Conservation (phyloP, 108 stramenopile species). For the Ochromonas danica region DNA sequence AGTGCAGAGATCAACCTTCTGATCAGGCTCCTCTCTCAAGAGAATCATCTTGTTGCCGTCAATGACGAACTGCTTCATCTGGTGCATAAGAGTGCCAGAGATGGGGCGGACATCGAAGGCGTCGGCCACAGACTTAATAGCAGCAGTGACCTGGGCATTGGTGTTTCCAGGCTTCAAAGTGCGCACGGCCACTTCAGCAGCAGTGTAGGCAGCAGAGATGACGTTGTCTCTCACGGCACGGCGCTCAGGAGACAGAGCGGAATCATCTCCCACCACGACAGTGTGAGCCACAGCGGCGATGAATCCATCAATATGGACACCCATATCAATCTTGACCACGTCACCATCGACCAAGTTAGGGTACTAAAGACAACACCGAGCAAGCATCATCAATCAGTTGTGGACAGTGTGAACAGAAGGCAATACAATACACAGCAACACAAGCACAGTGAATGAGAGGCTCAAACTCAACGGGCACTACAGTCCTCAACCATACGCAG, state of each 20-base stretch:
- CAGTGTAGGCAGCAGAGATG: slow-evolving; percentile 89
- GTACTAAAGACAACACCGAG: slow-evolving; percentile 24
- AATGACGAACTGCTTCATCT: slow-evolving; percentile 95
- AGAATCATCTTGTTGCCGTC: slow-evolving; percentile 93
- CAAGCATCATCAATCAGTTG: background rate
- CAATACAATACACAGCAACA: background rate
- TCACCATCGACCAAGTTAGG: slow-evolving; percentile 78
- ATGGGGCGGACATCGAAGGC: slow-evolving; percentile 89
- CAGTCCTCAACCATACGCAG: background rate
- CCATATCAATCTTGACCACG: slow-evolving; percentile 95
- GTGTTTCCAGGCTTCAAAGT: slow-evolving; percentile 65
- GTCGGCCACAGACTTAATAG: slow-evolving; percentile 82
- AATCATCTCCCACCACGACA: slow-evolving; percentile 61
- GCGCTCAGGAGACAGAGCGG: slow-evolving; percentile 57
- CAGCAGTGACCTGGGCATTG: slow-evolving; percentile 80
- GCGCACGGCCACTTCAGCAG: slow-evolving; percentile 86
- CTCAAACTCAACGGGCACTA: background rate
- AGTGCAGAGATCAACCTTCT: slow-evolving; percentile 53
- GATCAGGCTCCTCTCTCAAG: slow-evolving; percentile 68
- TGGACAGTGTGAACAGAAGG: background rate
- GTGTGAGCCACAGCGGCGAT: slow-evolving; percentile 97
- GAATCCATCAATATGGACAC: slow-evolving; percentile 98
- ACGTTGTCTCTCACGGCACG: slow-evolving; percentile 62
- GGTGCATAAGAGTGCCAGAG: slow-evolving; percentile 91
- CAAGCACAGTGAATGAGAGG: background rate